phyloP scores from a whole-genome alignment of 345 rosid genomes.

The Salix brachista region DNA sequence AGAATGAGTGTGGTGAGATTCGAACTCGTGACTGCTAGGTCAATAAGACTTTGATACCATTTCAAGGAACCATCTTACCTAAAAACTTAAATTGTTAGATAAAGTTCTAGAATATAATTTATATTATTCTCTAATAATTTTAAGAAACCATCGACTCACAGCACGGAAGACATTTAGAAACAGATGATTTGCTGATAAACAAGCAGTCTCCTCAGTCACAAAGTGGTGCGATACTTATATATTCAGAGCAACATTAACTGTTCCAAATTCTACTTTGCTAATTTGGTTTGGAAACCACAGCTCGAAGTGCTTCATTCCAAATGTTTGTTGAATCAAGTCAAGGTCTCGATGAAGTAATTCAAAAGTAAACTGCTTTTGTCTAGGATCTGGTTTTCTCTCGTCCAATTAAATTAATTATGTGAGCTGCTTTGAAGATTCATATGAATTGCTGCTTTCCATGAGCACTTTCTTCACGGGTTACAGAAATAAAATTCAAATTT shows the following conservation, averaged over 20 bases:
- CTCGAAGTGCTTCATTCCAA: neutral
- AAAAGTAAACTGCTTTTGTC: neutral
- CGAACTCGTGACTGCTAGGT: too few relatives aligned
- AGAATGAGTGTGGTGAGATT: too few relatives aligned
- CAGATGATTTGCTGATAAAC: neutral
- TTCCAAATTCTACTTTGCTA: neutral
- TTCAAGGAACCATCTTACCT: accelerated
- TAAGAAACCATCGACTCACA: too few relatives aligned
- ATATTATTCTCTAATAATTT: too few relatives aligned
- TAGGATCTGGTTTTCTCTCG: neutral
- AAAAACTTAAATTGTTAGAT: too few relatives aligned
- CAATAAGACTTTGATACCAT: too few relatives aligned
- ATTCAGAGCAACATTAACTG: neutral
- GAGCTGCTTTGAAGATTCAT: neutral
- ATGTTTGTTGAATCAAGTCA: neutral
- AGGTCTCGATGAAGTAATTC: neutral
- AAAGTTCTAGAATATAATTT: too few relatives aligned
- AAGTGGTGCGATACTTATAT: neutral
- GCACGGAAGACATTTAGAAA: neutral
- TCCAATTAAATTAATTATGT: neutral
- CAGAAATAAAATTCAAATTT: neutral
- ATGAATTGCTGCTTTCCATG: neutral
- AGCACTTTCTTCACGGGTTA: neutral
- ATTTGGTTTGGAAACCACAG: neutral
- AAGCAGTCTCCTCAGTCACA: neutral